Conservation (phyloP, 768 basidiomycete species). For the Lactarius deliciosus region DNA sequence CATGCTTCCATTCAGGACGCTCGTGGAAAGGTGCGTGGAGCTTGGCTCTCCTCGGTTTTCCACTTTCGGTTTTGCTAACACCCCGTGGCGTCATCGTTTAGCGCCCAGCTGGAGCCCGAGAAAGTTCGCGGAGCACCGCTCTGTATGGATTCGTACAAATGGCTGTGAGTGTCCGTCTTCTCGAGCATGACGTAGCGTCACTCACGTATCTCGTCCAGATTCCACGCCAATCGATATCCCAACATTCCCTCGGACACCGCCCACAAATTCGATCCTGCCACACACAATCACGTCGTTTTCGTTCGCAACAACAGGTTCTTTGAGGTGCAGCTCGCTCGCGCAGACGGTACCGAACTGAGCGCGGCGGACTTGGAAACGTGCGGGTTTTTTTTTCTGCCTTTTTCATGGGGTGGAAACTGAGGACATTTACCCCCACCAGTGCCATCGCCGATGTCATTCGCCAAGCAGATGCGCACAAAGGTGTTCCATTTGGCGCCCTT, state of each 20-base stretch:
- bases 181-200: neutral
- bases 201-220: slow-evolving; percentile 44
- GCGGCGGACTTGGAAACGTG: slow-evolving; percentile 79
- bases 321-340: slow-evolving; percentile 67
- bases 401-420: neutral
- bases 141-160: slow-evolving; percentile 93
- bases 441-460: slow-evolving; percentile 62
- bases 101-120: slow-evolving; percentile 83
- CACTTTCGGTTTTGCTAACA: slow-evolving; percentile 5
- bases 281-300: slow-evolving; percentile 87
- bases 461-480: slow-evolving; percentile 50
- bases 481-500: slow-evolving; percentile 66
- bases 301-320: slow-evolving; percentile 91
- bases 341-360: slow-evolving; percentile 67
- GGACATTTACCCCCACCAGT: slow-evolving; percentile 39
- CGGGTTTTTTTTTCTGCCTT: slow-evolving; percentile 4
- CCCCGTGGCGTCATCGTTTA: slow-evolving; percentile 32
- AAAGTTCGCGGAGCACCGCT: slow-evolving; percentile 74
- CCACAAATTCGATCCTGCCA: slow-evolving; percentile 67
- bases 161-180: slow-evolving; percentile 56
- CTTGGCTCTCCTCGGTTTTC: neutral
- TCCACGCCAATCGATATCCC: slow-evolving; percentile 90
- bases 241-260: slow-evolving; percentile 80
- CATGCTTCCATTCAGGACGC: slow-evolving; percentile 76
- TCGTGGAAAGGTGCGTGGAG: slow-evolving; percentile 70